Base-by-base conservation (phyloP, 225 moss, liverwort and hornwort species). In the Thuidium tamariscinum region DNA sequence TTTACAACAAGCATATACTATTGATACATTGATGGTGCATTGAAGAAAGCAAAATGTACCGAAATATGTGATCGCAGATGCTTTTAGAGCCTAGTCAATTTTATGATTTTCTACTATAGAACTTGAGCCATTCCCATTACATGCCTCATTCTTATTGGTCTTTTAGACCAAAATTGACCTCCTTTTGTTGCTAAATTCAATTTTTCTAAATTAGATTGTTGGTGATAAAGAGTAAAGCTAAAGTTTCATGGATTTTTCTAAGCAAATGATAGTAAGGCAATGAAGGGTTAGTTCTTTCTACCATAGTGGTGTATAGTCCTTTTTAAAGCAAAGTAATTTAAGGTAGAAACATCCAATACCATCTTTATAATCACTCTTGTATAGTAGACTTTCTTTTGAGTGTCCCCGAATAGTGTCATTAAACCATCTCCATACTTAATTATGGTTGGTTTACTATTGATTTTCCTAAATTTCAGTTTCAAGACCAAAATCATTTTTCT, bases 91-190 rank as follows among this genome's bases (percentile, higher is more conserved):
- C 5, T n/a, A 1, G 5, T n/a, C 1, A 65, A 9, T 56, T 55
- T 55, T 20, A 19, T 5, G 10, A 9, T 5, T 2, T 56, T 4
- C 26, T 26, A 11, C 26, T 12, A 1, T 6, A 60, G 60, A n/a
- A n/a, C n/a, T 1, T 13, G 11, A 29, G 30, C 8, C 23, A 68
- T 39, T 68, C 3, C 6, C 1, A 68, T 13, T 7, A 7, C 0
- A 39, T 0, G 13, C 7, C 13, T 39, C 39, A 37, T 39, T 37
- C 0, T 1, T 1, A 1, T 0, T 1, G 1, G 0, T 13, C 1
- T 68, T 23, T 39, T 0, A 13, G 0, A 39, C 13, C 22, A 39
- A 37, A 22, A 3, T 1, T 37, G 22, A 67, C 10, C 2, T 22
- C 11, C 16, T 27, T 66, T 37, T 39, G 5, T 4, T 8, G 15